Conservation (phyloP, 1,139 yeast species). For the Debaryomyces udenii region DNA sequence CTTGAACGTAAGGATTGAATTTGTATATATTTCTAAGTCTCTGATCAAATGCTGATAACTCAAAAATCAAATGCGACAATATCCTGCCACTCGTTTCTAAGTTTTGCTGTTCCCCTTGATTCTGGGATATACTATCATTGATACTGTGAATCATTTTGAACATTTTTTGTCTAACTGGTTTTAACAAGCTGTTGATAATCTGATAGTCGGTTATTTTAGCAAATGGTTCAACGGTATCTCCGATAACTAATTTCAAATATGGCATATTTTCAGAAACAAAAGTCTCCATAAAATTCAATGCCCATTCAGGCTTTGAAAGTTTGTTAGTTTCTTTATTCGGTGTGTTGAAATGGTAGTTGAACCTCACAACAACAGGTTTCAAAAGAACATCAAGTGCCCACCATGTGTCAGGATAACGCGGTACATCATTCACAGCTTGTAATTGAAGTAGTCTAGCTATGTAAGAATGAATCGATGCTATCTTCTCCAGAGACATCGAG, state of each 20-base stretch:
- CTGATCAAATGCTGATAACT: slow-evolving; percentile 62
- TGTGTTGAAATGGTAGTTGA: slow-evolving; percentile 73
- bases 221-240: slow-evolving; percentile 26
- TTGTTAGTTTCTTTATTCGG: slow-evolving; percentile 62
- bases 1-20: slow-evolving; percentile 52
- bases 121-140: slow-evolving; percentile 28
- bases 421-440: slow-evolving; percentile 36
- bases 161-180: slow-evolving; percentile 54
- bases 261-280: slow-evolving; percentile 49
- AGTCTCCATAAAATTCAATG: slow-evolving; percentile 57
- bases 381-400: slow-evolving; percentile 64
- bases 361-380: slow-evolving; percentile 60
- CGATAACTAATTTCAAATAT: slow-evolving; percentile 37
- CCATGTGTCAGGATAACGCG: slow-evolving; percentile 49
- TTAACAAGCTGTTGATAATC: slow-evolving; percentile 56
- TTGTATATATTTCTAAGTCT: slow-evolving; percentile 54
- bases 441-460: slow-evolving; percentile 33
- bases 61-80: slow-evolving; percentile 63
- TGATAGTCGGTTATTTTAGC: slow-evolving; percentile 45
- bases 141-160: slow-evolving; percentile 28
- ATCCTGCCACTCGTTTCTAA: slow-evolving; percentile 50
- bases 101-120: slow-evolving; percentile 22
- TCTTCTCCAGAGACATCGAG: not conserved
- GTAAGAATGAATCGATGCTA: slow-evolving; percentile 3
- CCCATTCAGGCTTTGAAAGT: slow-evolving; percentile 80